Base-by-base conservation (phyloP, 441 rosid species). In the Pelargonium fulgidum region DNA sequence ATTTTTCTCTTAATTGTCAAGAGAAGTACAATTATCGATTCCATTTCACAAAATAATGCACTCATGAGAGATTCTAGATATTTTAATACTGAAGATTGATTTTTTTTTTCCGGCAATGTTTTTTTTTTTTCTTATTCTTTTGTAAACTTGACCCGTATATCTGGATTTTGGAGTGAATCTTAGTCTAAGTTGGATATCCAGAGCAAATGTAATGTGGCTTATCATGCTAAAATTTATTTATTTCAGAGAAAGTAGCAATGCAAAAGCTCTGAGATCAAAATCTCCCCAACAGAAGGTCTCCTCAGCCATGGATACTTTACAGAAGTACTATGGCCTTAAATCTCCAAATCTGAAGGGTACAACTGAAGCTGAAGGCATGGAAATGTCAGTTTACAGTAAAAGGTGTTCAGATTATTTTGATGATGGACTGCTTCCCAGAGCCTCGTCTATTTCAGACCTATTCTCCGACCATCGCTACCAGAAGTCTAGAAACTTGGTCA, bases 231-330 rank as follows among this genome's bases (percentile, higher is more conserved):
- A 17, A 20, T 62, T 3, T 56, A 44, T 79, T 75, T 10, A 45
- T 45, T 45, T 75, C 81, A 85, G 89, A 16, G 68, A 44, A 17
- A 81, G 68, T 4, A 48, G 54, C 65, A 47, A 47, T 24, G 78
- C 79, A 64, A 81, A 36, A 68, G 64, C 78, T 33, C 75, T 80
- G 61, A 77, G 81, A 70, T 59, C 72, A 67, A 81, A 78, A 62
- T 71, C 86, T 47, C 68, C 84, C 10, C 65, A 72, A 50, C 68
- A 68, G 76, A 73, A 76, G 76, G 74, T 74, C 66, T 83, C 88
- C 78, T 77, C 87, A 52, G 86, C 90, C 69, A 86, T 86, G 90
- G 77, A 76, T 77, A 77, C 83, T 36, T 75, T 86, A 75, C 86
- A 70, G 76, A 79, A 74, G 56, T 84, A 73, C 68, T 86, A 86